A percentile compares a stretch with the other conserved stretches of the same genome.
Conservation (phyloP, 2,329 filamentous ascomycete species). For the Aspergillus viridinutans region DNA sequence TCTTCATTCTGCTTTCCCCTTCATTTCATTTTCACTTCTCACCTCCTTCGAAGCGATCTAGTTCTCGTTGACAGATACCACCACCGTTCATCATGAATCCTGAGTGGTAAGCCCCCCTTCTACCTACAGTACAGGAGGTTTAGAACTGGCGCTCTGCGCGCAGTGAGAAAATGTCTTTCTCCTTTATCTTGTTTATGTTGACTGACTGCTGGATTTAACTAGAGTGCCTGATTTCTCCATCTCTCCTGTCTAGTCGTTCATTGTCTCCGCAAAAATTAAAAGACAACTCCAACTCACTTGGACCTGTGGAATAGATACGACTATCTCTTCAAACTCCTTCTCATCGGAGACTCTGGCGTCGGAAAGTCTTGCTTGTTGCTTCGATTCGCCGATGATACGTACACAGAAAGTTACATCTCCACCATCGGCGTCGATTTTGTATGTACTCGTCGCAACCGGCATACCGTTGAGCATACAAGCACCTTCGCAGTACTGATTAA, state of each 20-base stretch:
- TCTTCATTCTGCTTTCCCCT: not conserved
- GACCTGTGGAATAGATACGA: conserved; percentile 72
- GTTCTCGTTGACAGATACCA: conserved; percentile 3
- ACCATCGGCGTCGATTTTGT: conserved; percentile 99
- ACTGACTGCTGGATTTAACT: conserved; percentile 9
- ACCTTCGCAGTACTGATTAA: conserved; percentile 16
- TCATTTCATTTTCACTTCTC: not conserved
- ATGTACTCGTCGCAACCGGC: conserved; percentile 42
- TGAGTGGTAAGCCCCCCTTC: conserved; percentile 41
- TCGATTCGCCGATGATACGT: conserved; percentile 97
- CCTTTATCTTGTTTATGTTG: not conserved
- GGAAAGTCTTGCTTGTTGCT: conserved; percentile 99
- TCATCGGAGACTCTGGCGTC: conserved; percentile 99
- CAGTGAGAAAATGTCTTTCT: not conserved
- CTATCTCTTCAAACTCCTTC: conserved; percentile 99
- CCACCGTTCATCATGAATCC: conserved; percentile 43
- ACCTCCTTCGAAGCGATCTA: conserved; percentile 5
- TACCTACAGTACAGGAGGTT: conserved; percentile 3
- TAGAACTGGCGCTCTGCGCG: not conserved
- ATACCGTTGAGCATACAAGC: conserved; percentile 3
- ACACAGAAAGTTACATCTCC: conserved; percentile 99
- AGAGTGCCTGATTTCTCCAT: conserved; percentile 20
- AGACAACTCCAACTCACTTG: not conserved
- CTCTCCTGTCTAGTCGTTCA: not conserved
- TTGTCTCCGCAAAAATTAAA: not conserved